Conservation (phyloP, 176 grass and related monocot species). For the Dendrocalamus sinicus region DNA sequence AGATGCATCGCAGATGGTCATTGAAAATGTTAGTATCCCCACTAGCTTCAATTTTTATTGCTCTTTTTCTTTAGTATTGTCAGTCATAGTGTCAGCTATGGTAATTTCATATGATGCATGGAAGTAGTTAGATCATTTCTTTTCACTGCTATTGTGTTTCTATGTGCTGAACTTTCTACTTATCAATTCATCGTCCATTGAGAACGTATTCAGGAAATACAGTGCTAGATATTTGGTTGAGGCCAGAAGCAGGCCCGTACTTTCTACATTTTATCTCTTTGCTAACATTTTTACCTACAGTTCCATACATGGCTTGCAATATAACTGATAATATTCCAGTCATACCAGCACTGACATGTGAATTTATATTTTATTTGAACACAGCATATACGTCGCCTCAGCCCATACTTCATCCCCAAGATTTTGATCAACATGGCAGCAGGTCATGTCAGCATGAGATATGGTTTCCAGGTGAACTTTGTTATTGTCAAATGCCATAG, state of each 20-base stretch:
- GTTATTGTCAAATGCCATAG: neutral
- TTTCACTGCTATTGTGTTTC: constrained; percentile 3
- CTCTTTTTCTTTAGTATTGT: neutral
- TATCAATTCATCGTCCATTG: neutral
- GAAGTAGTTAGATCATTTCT: constrained; percentile 12
- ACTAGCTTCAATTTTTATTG: neutral
- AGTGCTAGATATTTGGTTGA: neutral
- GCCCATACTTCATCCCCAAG: constrained; percentile 86
- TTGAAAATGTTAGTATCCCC: constrained; percentile 72
- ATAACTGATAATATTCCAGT: neutral
- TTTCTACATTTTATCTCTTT: neutral
- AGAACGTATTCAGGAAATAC: neutral
- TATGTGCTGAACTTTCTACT: neutral
- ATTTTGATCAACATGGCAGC: constrained; percentile 99
- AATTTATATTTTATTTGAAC: constrained; percentile 29
- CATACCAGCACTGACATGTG: constrained; percentile 19
- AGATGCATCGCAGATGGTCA: constrained; percentile 74
- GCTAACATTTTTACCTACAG: neutral
- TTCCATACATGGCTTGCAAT: neutral
- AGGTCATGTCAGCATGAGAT: constrained; percentile 94
- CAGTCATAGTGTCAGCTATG: neutral
- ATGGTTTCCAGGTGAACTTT: constrained; percentile 80
- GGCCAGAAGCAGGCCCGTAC: neutral
- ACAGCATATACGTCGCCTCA: constrained; percentile 82
- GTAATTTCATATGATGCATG: neutral